Evolutionary conservation across 1,284 basidiomycete species (phyloP), one percentile per base, ranked within the genome.

Genomic region (Rhodotorula sp.): DNA sequence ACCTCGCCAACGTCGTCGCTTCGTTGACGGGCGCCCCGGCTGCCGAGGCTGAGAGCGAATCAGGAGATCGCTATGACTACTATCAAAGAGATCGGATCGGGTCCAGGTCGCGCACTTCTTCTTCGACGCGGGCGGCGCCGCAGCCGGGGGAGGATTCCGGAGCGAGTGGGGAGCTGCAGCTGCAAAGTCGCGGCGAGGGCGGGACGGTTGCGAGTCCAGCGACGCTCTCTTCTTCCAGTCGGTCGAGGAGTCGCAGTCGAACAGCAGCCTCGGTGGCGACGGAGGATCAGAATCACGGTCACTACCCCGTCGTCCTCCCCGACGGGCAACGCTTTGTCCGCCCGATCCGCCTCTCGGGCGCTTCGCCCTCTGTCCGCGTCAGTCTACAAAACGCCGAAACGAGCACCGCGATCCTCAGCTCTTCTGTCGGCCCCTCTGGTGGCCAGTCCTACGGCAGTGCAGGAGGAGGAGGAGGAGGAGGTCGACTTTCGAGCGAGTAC

Each of bases 251-350:
- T 31, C 54, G 26, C 28, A 28, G 26, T 28, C 54, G 54, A 26
- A 15, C 38, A 43, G 38, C 38, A 43, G 8, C 38, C 38, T 43
- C 38, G 10, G 8, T 10, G 8, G 10, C 38, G 54, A n/a, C 54
- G 54, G 49, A 50, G 49, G 31, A 16, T 5, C 54, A 26, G 15
- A 26, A 14, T 55, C 26, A n/a, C n/a, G 26, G 52, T 43, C 18
- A 5, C 26, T 2, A 16, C 14, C 26, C 31, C 38, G 45, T 26
- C 15, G 10, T 38, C 6, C 61, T 55, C 26, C 47, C 69, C 21
- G 48, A 59, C 31, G 61, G 68, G 8, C 50, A 52, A 18, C 62
- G 66, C 26, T 55, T 50, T 34, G 59, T 64, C 18, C 65, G 69
- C 23, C 66, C 65, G 0, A 28, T 60, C 45, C 69, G 65, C 14